Percentiles rank a stretch among this genome's conserved stretches.
Evolutionary conservation across 2,329 filamentous ascomycete species (phyloP).

Genomic region (Botrytis deweyae): DNA sequence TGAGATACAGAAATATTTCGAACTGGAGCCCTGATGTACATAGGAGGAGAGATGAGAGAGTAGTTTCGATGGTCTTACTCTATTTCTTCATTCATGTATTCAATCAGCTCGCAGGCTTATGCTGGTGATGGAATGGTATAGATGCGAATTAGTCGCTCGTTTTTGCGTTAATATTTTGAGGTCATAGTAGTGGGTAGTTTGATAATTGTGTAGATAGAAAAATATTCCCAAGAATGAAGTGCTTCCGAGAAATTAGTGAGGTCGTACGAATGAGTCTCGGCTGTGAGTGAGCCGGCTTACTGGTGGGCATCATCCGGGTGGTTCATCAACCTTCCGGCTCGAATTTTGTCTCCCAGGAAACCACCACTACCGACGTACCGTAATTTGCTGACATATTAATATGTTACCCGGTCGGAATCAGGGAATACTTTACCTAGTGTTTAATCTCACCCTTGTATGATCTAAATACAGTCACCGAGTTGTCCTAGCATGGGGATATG

Average conservation of each 20-base stretch:
- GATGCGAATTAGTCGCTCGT: neutral
- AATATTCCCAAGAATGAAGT: neutral
- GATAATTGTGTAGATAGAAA: neutral
- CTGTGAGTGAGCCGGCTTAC: neutral
- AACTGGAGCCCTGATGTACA: neutral
- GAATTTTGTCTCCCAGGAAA: neutral
- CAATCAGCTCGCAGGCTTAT: neutral
- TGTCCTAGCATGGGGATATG: neutral
- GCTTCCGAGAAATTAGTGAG: neutral
- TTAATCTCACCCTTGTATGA: neutral
- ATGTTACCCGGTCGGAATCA: neutral
- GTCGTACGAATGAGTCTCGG: neutral
- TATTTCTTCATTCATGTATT: neutral
- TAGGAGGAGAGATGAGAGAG: neutral
- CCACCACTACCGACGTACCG: neutral
- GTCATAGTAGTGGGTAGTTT: neutral
- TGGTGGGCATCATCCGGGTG: neutral
- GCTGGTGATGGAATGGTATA: neutral
- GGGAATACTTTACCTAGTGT: neutral
- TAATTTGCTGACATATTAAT: neutral
- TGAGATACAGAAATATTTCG: neutral
- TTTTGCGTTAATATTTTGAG: neutral
- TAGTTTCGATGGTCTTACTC: neutral
- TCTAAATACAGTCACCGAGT: neutral
- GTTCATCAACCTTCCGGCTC: neutral